Evolutionary conservation across 2,329 filamentous ascomycete species (phyloP).

Genomic region (Paecilomyces dactylethromorphus): DNA sequence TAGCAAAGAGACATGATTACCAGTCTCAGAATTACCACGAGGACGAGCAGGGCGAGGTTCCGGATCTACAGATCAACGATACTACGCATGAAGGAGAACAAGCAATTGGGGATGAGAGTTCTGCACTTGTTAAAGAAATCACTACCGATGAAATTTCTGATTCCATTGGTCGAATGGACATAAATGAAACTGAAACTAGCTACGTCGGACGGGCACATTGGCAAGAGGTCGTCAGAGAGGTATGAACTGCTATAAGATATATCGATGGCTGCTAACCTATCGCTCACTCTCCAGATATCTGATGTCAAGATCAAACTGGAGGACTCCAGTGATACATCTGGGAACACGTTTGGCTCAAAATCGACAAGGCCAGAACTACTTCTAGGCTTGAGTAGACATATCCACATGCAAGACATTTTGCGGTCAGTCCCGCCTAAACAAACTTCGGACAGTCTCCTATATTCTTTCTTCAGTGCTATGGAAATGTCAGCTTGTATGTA

Average conservation of each 20-base stretch:
- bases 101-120: not conserved
- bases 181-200: slow-evolving; percentile 3
- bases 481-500: slow-evolving; percentile 3
- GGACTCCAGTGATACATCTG: not conserved
- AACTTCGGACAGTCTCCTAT: slow-evolving; percentile 4
- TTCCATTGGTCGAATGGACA: slow-evolving; percentile 2
- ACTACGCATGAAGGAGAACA: not conserved
- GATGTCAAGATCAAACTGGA: slow-evolving; percentile 6
- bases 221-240: slow-evolving; percentile 4
- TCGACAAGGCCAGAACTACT: slow-evolving; percentile 1
- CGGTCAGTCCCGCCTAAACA: slow-evolving; percentile 2
- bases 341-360: not conserved
- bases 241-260: not conserved
- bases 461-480: slow-evolving; percentile 2
- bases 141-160: not conserved
- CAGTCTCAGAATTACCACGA: not conserved
- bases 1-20: not conserved
- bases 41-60: not conserved
- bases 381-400: slow-evolving; percentile 1
- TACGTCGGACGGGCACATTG: slow-evolving; percentile 7
- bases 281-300: slow-evolving; percentile 1
- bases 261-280: not conserved
- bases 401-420: slow-evolving; percentile 2
- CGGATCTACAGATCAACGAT: not conserved
- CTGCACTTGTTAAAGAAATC: not conserved